These are phyloP conservation scores for Acacia pycnantha DNA, from an alignment of 331 rosid species.

Conservation along the genomic window DNA sequence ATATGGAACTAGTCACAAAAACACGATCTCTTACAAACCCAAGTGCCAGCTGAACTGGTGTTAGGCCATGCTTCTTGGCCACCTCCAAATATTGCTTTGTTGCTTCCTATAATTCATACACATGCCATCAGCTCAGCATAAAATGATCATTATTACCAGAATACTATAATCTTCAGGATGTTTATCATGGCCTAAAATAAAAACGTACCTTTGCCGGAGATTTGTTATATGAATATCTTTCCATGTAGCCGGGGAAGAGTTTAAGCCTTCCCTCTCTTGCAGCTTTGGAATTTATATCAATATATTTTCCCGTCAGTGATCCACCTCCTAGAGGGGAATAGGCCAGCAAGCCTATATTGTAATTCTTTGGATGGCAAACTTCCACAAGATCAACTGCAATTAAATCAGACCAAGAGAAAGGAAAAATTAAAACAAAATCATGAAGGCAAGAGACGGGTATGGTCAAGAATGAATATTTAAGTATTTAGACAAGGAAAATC, in stretches of 20 bases:
- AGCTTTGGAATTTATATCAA: conserved; percentile 62
- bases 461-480: neutral
- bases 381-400: conserved; percentile 84
- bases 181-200: neutral
- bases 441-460: neutral
- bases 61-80: conserved; percentile 72
- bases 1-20: conserved; percentile 79
- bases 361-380: conserved; percentile 84
- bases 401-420: conserved; percentile 20
- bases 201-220: conserved; percentile 65
- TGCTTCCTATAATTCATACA: conserved; percentile 64
- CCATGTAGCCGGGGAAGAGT: conserved; percentile 90
- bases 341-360: conserved; percentile 73
- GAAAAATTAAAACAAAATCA: neutral
- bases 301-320: conserved; percentile 73
- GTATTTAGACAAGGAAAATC: neutral
- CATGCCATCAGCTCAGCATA: neutral
- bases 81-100: conserved; percentile 55
- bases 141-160: neutral
- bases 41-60: conserved; percentile 79
- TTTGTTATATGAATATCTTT: conserved; percentile 60
- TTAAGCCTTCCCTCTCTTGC: conserved; percentile 68
- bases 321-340: conserved; percentile 88
- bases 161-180: conserved; percentile 5
- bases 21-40: conserved; percentile 86